phyloP scores from a whole-genome alignment of 2,329 filamentous ascomycete genomes.

The Xenosphaeropsis pyriputrescens region DNA sequence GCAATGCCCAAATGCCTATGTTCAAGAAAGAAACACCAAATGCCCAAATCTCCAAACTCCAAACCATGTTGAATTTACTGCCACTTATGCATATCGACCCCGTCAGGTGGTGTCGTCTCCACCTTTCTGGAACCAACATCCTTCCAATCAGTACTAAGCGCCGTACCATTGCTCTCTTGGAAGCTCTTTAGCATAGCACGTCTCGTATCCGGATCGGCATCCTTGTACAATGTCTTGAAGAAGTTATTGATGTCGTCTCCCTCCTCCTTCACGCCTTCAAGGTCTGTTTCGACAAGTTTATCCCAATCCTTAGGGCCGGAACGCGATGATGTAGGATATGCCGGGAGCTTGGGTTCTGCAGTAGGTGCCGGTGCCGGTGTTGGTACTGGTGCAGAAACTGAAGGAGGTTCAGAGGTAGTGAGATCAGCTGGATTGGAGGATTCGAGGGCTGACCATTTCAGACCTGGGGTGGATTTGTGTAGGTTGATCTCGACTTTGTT shows the following conservation, averaged over 20 bases:
- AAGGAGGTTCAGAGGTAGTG: slow-evolving; percentile 1
- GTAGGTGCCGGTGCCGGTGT: slow-evolving; percentile 6
- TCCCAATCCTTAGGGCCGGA: slow-evolving; percentile 88
- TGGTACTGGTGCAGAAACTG: no score
- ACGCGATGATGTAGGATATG: slow-evolving; percentile 79
- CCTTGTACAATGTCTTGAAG: slow-evolving; percentile 81
- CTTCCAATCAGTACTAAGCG: slow-evolving; percentile 81
- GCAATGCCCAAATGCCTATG: no score
- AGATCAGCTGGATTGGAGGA: slow-evolving; percentile 6
- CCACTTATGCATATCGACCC: slow-evolving; percentile 66
- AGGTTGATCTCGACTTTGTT: slow-evolving; percentile 72
- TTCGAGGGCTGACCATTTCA: slow-evolving; percentile 15
- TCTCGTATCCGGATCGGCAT: slow-evolving; percentile 62
- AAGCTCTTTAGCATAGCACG: slow-evolving; percentile 98
- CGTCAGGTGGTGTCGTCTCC: slow-evolving; percentile 59
- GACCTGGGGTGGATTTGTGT: slow-evolving; percentile 45
- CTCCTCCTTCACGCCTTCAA: slow-evolving; percentile 39
- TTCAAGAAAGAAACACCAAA: no score
- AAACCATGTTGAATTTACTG: not conserved
- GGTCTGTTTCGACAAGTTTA: slow-evolving; percentile 40
- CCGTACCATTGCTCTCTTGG: slow-evolving; percentile 83
- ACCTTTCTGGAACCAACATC: slow-evolving; percentile 64
- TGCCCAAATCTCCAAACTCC: not conserved
- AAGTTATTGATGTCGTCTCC: slow-evolving; percentile 61
- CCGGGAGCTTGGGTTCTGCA: slow-evolving; percentile 25